Evolutionary conservation across 2,329 filamentous ascomycete genomes (phyloP).

Genomic region (Malbranchea zuffiana): DNA sequence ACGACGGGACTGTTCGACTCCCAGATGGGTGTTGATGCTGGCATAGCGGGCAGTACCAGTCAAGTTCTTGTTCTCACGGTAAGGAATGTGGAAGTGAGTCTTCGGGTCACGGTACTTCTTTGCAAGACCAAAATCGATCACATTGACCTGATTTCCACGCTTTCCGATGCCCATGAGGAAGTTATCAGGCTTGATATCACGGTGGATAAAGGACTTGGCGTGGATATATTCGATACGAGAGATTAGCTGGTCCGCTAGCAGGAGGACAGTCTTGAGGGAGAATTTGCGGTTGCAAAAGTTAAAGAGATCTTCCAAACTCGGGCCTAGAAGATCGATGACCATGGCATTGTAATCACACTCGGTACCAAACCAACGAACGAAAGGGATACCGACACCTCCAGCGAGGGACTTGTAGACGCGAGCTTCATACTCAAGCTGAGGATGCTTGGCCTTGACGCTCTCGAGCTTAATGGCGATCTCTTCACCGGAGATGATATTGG

Average conservation of each 20-base stretch:
- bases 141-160: constrained; percentile 98
- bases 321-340: constrained; percentile 93
- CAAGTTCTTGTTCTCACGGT: constrained; percentile 99
- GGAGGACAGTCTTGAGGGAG: constrained; percentile 92
- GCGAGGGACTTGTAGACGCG: constrained; percentile 80
- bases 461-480: constrained; percentile 99
- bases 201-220: constrained; percentile 98
- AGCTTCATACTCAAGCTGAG: constrained; percentile 96
- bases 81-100: constrained; percentile 99
- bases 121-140: constrained; percentile 96
- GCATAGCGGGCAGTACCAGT: constrained; percentile 97
- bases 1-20: constrained; percentile 96
- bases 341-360: constrained; percentile 99
- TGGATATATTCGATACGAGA: constrained; percentile 99
- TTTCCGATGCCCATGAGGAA: constrained; percentile 99
- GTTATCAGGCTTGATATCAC: constrained; percentile 99
- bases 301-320: constrained; percentile 94
- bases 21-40: constrained; percentile 96
- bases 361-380: constrained; percentile 98
- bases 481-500: constrained; percentile 98
- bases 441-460: constrained; percentile 98
- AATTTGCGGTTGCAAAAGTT: constrained; percentile 99
- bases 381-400: constrained; percentile 93
- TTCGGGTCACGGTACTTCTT: constrained; percentile 99
- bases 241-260: constrained; percentile 95